Base-by-base conservation (phyloP, 176 grass and related monocot genomes). In the sorghum (Sorghum bicolor) region DNA sequence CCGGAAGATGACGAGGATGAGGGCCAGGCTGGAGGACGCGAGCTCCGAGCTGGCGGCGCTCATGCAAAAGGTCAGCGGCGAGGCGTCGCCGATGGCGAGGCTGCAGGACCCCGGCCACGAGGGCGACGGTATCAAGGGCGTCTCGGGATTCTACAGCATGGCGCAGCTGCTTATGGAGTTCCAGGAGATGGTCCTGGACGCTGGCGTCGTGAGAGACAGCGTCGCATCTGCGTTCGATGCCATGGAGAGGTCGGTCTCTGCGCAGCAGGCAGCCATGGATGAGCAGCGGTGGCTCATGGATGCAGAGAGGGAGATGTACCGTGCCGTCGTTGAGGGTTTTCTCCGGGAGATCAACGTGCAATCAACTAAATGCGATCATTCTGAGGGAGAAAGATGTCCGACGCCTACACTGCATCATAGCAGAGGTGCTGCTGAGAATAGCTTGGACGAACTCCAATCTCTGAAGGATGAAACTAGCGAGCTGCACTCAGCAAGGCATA, bases 141-240 rank as follows among this genome's bases (percentile, higher is more conserved):
- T 94, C 22, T 47, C 76, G 24, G 87, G 80, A 15, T 87, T 94
- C 39, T 89, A 92, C 34, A 80, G 82, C 70, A 90, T 90, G 80
- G 87, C 90, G 57, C 85, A 94, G 45, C 63, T 92, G 61, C 80
- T 83, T 43, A 86, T 86, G 87, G 85, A 87, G 72, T 90, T 88
- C 61, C 82, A 92, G 74, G 93, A 94, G 73, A 90, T 92, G 78
- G 76, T 86, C 74, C 43, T 78, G 14, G 82, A 92, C 77, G 67
- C 84, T 17, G 77, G 82, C 19, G 62, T 79, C 13, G 77, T 94
- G 9, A 88, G 74, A 43, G 68, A 87, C 71, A 79, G 69, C 28
- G 72, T 94, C 28, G 76, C 86, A 24, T 92, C 82, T 36, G 92
- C 90, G 69, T 88, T 95, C 57, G 75, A 81, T 45, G 80, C 70